A percentile compares a stretch with the other conserved stretches of the same genome.
Evolutionary conservation across 768 basidiomycete genomes (phyloP).

Genomic region (Russula dissimulans): DNA sequence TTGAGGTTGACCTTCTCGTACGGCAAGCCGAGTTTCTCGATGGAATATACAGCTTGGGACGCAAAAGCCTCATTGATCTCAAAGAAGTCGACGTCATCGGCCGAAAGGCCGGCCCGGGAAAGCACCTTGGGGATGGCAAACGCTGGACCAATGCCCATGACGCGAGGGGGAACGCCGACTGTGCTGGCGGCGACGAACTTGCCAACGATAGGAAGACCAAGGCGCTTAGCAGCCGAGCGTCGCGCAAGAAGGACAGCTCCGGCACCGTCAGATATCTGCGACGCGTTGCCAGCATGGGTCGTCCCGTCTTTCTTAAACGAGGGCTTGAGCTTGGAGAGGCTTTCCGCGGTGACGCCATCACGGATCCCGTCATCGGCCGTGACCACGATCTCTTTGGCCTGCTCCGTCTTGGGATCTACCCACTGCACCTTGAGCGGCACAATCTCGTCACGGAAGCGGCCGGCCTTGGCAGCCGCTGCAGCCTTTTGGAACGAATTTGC

Average conservation of each 20-base stretch:
- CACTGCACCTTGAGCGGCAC: constrained; percentile 66
- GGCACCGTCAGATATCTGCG: constrained; percentile 88
- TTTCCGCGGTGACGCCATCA: constrained; percentile 73
- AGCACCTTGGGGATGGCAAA: constrained; percentile 76
- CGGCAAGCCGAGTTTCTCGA: constrained; percentile 61
- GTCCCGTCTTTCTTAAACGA: constrained; percentile 67
- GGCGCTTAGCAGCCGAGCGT: constrained; percentile 68
- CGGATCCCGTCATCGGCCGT: constrained; percentile 81
- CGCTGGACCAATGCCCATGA: constrained; percentile 91
- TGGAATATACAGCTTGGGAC: constrained; percentile 64
- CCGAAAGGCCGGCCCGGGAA: constrained; percentile 51
- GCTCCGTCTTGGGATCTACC: constrained; percentile 65
- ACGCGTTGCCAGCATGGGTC: constrained; percentile 83
- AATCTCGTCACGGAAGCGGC: constrained; percentile 79
- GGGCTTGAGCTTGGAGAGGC: constrained; percentile 74
- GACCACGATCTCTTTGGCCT: constrained; percentile 57
- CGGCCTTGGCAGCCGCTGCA: constrained; percentile 66
- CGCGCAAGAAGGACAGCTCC: constrained; percentile 81
- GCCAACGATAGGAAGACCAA: constrained; percentile 79
- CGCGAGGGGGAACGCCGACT: constrained; percentile 75
- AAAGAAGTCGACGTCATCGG: constrained; percentile 77
- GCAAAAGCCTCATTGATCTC: constrained; percentile 94
- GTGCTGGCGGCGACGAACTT: constrained; percentile 67
- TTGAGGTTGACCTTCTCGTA: constrained; percentile 76
- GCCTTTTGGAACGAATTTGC: constrained; percentile 82